Base-by-base conservation (phyloP, 352 stramenopile genomes). In the Pythium chondricola region DNA sequence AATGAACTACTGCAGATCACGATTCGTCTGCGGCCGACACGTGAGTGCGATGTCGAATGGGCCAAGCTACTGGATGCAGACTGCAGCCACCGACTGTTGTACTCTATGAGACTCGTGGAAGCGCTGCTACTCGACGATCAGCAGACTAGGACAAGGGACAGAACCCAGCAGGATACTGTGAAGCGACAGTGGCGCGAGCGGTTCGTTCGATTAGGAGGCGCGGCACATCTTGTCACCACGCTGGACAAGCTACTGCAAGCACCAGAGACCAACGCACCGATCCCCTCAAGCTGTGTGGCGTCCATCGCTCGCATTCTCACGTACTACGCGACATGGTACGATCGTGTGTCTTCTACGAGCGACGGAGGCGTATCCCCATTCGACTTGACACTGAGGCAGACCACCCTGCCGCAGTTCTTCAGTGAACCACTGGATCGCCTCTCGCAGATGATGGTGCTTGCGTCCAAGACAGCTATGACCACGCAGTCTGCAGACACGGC, bases 151-250 rank as follows among this genome's bases (percentile, higher is more conserved):
- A n/a, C 16, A n/a, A 38, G 9, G 25, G 41, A 52, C 6, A 50
- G 25, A 11, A 42, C 14, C 6, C 18, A 43, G 0, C 46, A 73
- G 8, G 69, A 87, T 48, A 63, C 48, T 0, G 71, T 74, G 2
- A 67, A 73, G 20, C 67, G 81, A 17, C 76, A 90, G 36, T 93
- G 81, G 81, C 73, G 76, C 32, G 76, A 93, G 20, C 76, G 76
- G 0, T 93, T 93, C 46, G 63, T 88, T 16, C 74, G 78, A 8
- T 52, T 90, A 9, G 78, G 76, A 17, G 81, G 81, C 9, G 48
- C 55, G 0, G 52, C 37, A 5, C 65, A 88, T 52, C 35, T 93
- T 11, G n/a, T 47, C 71, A 71, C 36, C 17, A 27, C 10, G n/a
- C 29, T n/a, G 20, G 50, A 67, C 18, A 63, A 42, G 8, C 42